A percentile compares a stretch with the other conserved stretches of the same genome.
Conservation (phyloP, 768 basidiomycete species). For the Amanita muscaria region DNA sequence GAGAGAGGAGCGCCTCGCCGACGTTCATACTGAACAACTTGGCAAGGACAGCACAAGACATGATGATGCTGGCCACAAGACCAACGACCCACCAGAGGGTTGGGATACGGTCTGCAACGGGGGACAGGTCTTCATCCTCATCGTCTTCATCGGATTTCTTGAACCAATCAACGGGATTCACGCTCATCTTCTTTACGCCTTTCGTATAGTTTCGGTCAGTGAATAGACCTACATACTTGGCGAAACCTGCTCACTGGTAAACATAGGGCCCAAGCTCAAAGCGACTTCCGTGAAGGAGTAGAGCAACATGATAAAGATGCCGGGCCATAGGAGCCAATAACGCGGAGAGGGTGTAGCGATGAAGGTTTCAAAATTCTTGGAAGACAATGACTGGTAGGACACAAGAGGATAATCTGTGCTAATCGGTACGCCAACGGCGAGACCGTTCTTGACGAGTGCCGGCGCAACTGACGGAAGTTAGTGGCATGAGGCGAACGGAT, state of each 20-base stretch:
- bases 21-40: constrained; percentile 50
- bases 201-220: background rate
- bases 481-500: background rate
- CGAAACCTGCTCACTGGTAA: constrained; percentile 18
- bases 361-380: constrained; percentile 33
- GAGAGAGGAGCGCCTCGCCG: constrained; percentile 46
- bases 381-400: constrained; percentile 37
- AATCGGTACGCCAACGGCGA: constrained; percentile 32
- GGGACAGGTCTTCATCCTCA: constrained; percentile 42
- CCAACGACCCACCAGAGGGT: constrained; percentile 45
- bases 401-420: constrained; percentile 34
- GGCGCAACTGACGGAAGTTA: constrained; percentile 35
- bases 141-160: constrained; percentile 20
- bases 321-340: constrained; percentile 59
- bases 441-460: constrained; percentile 41
- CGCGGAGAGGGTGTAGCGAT: constrained; percentile 40
- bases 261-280: constrained; percentile 29
- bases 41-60: constrained; percentile 44
- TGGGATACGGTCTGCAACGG: constrained; percentile 46
- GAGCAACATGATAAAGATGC: constrained; percentile 52
- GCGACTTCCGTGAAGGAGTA: constrained; percentile 49
- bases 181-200: constrained; percentile 15
- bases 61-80: constrained; percentile 36
- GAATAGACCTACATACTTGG: background rate
- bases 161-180: constrained; percentile 26